These are phyloP conservation scores for Solanum pinnatisectum DNA, from an alignment of 257 asterid species.

Conservation along the genomic window DNA sequence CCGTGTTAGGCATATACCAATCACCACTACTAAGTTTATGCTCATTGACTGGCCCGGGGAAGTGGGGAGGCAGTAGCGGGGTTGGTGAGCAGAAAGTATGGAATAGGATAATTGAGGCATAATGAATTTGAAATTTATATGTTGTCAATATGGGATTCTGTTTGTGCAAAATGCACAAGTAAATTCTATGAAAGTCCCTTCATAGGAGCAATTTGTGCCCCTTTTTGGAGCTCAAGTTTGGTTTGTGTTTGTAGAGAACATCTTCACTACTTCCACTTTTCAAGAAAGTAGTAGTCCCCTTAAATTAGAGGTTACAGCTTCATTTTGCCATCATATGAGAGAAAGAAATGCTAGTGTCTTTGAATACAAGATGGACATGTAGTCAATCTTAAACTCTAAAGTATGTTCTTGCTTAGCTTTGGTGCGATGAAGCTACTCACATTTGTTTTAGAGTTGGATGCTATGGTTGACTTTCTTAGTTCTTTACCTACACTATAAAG, in stretches of 20 bases:
- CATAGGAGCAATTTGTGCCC: background rate
- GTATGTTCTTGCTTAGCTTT: background rate
- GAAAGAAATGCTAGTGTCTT: background rate
- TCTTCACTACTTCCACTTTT: background rate
- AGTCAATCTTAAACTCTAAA: background rate
- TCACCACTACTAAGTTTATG: background rate
- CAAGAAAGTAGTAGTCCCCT: background rate
- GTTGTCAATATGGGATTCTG: background rate
- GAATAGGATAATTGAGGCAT: background rate
- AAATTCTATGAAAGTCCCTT: background rate
- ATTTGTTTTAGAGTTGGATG: background rate
- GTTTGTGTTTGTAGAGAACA: background rate
- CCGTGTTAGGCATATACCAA: background rate
- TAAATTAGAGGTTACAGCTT: background rate
- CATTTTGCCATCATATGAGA: background rate
- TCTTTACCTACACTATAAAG: background rate
- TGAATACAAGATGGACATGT: background rate
- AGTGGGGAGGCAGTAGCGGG: background rate
- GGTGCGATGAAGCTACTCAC: background rate
- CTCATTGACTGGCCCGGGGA: background rate
- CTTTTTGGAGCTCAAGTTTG: background rate
- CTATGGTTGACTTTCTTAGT: background rate
- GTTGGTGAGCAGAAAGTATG: background rate
- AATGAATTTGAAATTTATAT: background rate
- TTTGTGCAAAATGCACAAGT: background rate